Conservation (phyloP, 768 basidiomycete genomes). For the Sistotremastrum niveocremeum region DNA sequence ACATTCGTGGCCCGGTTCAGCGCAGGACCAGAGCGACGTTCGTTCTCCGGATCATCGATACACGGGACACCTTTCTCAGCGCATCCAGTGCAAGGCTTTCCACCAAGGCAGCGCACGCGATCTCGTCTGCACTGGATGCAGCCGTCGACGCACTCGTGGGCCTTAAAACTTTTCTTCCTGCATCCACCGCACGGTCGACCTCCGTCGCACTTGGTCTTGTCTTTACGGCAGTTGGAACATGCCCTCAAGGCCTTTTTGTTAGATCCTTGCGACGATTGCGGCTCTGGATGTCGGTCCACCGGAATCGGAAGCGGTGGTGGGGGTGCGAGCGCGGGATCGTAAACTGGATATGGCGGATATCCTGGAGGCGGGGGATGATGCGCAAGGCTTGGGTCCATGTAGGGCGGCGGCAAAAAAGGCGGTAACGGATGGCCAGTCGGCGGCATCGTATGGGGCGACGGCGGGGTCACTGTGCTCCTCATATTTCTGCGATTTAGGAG, state of each 20-base stretch:
- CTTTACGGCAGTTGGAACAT: slow-evolving; percentile 1
- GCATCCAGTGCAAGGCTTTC: background rate
- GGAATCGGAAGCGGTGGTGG: background rate
- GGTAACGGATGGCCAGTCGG: too few relatives aligned
- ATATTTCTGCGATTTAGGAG: too few relatives aligned
- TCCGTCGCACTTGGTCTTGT: slow-evolving; percentile 1
- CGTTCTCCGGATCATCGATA: background rate
- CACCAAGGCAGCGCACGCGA: background rate
- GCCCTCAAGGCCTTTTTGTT: background rate
- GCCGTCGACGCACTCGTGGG: background rate
- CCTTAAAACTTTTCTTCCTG: background rate
- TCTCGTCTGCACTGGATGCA: background rate
- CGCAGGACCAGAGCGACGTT: background rate
- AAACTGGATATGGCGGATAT: background rate
- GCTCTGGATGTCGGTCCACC: too few relatives aligned
- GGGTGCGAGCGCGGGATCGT: background rate
- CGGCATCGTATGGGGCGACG: too few relatives aligned
- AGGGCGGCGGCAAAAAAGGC: too few relatives aligned
- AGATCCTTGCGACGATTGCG: too few relatives aligned
- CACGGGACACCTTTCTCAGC: background rate
- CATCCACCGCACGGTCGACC: slow-evolving; percentile 1
- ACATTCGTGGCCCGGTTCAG: background rate
- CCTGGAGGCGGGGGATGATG: background rate
- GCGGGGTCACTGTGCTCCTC: too few relatives aligned
- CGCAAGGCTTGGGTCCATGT: background rate